Conservation (phyloP, 164 flowering plant species). For the Cinnamomum micranthum region DNA sequence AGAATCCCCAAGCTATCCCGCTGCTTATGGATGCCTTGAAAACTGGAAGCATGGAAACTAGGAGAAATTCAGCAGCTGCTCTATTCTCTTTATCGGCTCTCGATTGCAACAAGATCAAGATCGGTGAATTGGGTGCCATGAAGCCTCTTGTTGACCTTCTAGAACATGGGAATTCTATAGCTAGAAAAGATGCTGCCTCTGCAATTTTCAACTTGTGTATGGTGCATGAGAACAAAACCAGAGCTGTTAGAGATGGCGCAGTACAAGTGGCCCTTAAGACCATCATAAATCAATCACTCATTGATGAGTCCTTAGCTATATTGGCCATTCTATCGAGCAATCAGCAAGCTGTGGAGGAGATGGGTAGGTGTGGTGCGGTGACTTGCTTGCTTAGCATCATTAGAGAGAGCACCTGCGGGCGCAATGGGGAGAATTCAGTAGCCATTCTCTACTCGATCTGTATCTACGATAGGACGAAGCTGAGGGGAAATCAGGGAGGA, state of each 20-base stretch:
- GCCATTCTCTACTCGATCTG: constrained; percentile 61
- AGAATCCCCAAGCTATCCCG: constrained; percentile 56
- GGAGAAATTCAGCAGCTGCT: constrained; percentile 83
- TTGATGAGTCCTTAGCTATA: constrained; percentile 64
- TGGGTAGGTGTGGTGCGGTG: constrained; percentile 57
- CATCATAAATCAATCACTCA: constrained; percentile 35
- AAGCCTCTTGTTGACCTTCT: constrained; percentile 58
- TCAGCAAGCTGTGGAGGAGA: constrained; percentile 56
- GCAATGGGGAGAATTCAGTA: constrained; percentile 66
- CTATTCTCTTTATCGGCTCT: constrained; percentile 75
- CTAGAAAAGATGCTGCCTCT: constrained; percentile 76
- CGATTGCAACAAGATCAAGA: constrained; percentile 63
- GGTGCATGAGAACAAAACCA: constrained; percentile 55
- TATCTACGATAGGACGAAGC: constrained; percentile 40
- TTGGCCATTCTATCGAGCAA: constrained; percentile 66
- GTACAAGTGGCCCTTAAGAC: constrained; percentile 49
- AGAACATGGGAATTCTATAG: constrained; percentile 56
- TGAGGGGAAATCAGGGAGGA: constrained; percentile 65
- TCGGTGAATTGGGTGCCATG: constrained; percentile 71
- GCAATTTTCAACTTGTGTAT: constrained; percentile 76
- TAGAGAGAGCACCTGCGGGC: constrained; percentile 51
- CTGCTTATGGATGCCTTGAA: constrained; percentile 56
- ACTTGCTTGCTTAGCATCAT: constrained; percentile 51
- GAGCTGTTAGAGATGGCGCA: constrained; percentile 64
- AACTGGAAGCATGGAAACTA: constrained; percentile 56